phyloP scores from a whole-genome alignment of 2,329 filamentous ascomycete species.

The Sporothrix mexicana region DNA sequence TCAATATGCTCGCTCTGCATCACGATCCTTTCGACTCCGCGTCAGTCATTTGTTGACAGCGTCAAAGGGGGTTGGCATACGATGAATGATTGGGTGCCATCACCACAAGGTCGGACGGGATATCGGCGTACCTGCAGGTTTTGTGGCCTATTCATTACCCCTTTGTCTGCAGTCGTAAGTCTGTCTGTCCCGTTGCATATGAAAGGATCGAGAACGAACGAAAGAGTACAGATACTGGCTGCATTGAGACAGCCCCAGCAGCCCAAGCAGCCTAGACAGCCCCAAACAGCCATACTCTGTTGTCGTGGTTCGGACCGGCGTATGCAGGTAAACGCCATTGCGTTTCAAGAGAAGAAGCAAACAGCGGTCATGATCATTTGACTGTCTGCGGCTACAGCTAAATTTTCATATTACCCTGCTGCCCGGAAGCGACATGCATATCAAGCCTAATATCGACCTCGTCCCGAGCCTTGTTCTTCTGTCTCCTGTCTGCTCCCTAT shows the following conservation, averaged over 20 bases:
- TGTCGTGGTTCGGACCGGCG: background rate
- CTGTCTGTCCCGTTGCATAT: background rate
- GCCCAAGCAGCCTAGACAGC: no score
- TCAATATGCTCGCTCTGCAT: background rate
- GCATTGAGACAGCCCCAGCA: background rate
- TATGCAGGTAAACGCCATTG: conserved; percentile 11
- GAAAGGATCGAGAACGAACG: background rate
- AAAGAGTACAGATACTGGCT: background rate
- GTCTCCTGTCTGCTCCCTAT: background rate
- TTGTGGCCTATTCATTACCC: background rate
- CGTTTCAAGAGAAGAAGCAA: background rate
- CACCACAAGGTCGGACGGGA: background rate
- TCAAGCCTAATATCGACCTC: background rate
- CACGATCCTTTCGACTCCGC: background rate
- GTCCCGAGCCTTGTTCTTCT: conserved; percentile 3
- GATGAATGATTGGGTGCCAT: background rate
- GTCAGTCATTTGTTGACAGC: background rate
- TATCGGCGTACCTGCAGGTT: background rate
- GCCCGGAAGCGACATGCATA: no score
- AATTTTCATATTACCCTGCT: background rate
- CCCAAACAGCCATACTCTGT: background rate
- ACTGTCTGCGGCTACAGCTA: no score
- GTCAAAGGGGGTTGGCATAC: background rate
- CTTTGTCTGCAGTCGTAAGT: background rate
- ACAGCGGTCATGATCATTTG: no score